Evolutionary conservation across 129 eudicot genomes (phyloP).

Genomic region (Lactuca saligna): DNA sequence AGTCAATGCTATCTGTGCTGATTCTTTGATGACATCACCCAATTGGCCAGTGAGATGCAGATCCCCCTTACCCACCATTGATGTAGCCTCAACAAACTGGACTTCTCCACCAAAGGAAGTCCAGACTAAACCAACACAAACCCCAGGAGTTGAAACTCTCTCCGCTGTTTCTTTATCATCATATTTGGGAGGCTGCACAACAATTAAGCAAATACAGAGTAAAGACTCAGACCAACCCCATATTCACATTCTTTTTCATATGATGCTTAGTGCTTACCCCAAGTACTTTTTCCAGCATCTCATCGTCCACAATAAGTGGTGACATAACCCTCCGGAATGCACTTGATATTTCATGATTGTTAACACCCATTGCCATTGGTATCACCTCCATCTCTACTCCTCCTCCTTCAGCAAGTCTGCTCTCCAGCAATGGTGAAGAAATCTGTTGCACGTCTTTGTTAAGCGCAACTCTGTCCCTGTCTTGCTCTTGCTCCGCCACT

Average conservation of each 20-base stretch:
- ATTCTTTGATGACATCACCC: slow-evolving; percentile 96
- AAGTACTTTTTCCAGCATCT: slow-evolving; percentile 84
- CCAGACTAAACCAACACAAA: slow-evolving; percentile 95
- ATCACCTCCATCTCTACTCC: slow-evolving; percentile 94
- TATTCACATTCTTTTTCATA: too few relatives aligned
- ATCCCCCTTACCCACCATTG: slow-evolving; percentile 94
- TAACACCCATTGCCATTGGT: slow-evolving; percentile 77
- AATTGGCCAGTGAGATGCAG: slow-evolving; percentile 96
- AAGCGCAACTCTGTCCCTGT: slow-evolving; percentile 40
- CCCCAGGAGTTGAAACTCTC: slow-evolving; percentile 86
- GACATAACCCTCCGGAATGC: slow-evolving; percentile 45
- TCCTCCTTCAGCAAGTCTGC: slow-evolving; percentile 75
- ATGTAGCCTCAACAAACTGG: slow-evolving; percentile 88
- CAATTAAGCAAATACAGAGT: slow-evolving; percentile 1
- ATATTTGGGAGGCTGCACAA: slow-evolving; percentile 83
- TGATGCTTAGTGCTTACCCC: slow-evolving; percentile 47
- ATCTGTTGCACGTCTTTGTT: slow-evolving; percentile 76
- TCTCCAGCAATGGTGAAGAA: slow-evolving; percentile 76
- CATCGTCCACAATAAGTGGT: slow-evolving; percentile 80
- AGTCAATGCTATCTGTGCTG: slow-evolving; percentile 97
- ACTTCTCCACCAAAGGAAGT: slow-evolving; percentile 96
- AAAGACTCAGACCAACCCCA: not conserved
- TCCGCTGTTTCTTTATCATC: slow-evolving; percentile 94
- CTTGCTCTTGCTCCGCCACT: slow-evolving; percentile 84
- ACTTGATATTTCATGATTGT: slow-evolving; percentile 75